Percentiles rank a stretch among this genome's conserved stretches.
phyloP scores from a whole-genome alignment of 768 basidiomycete genomes.

The Gelatoporia subvermispora region DNA sequence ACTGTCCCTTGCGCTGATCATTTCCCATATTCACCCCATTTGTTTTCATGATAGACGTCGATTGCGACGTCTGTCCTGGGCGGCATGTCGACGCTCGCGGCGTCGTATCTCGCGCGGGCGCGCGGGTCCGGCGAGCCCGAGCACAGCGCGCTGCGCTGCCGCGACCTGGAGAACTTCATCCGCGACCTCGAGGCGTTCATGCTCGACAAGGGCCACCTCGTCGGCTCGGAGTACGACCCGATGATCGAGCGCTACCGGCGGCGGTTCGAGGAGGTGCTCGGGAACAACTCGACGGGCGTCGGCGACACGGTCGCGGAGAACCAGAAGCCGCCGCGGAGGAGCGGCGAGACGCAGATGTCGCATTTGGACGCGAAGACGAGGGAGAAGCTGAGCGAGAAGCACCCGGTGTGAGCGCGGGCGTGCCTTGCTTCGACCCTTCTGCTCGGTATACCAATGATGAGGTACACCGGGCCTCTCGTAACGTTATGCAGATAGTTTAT shows the following conservation, averaged over 20 bases:
- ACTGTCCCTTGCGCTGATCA: background rate
- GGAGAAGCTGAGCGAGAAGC: too few species aligned
- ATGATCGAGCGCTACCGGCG: constrained; percentile 30
- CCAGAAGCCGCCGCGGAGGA: constrained; percentile 4
- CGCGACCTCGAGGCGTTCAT: constrained; percentile 55
- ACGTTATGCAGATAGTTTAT: too few species aligned
- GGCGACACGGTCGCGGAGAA: constrained; percentile 5
- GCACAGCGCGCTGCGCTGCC: constrained; percentile 46
- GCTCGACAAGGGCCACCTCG: constrained; percentile 46
- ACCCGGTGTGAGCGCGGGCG: too few species aligned
- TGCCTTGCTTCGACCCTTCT: too few species aligned
- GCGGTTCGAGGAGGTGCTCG: constrained; percentile 45
- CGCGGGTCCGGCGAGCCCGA: constrained; percentile 72
- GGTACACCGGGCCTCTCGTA: too few species aligned
- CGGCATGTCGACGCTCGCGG: constrained; percentile 61
- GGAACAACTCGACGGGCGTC: constrained; percentile 26
- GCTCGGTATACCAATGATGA: too few species aligned
- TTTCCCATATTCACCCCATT: constrained; percentile 24
- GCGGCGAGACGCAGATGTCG: background rate
- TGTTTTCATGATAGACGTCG: constrained; percentile 23
- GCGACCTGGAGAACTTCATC: constrained; percentile 63
- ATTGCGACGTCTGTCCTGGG: constrained; percentile 41
- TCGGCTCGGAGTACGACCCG: constrained; percentile 30
- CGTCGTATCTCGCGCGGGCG: constrained; percentile 66
- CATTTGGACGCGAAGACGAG: too few species aligned